Percentiles rank a stretch among this genome's conserved stretches.
Evolutionary conservation across 192 early-diverging fungal species (phyloP).

Genomic region (Linnemannia schmuckeri): DNA sequence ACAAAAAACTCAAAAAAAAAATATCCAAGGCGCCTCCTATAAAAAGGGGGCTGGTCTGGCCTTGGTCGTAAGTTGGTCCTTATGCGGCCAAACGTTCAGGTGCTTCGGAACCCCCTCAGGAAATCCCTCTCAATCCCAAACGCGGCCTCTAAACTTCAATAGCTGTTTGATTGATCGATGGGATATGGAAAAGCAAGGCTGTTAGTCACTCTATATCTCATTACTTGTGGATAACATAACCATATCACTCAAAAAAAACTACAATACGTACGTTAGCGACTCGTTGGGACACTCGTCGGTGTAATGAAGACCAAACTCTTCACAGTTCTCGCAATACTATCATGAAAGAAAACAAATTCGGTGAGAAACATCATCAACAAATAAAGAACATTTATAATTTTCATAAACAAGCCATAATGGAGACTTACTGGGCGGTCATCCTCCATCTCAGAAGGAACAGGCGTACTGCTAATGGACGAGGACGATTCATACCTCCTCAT

Average conservation of each 20-base stretch:
- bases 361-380: background rate
- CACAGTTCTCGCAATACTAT: slow-evolving; percentile 85
- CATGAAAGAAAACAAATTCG: background rate
- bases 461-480: background rate
- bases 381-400: background rate
- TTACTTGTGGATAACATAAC: background rate
- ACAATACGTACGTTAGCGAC: slow-evolving; percentile 33
- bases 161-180: slow-evolving; percentile 14
- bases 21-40: background rate
- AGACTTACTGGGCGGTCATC: slow-evolving; percentile 33
- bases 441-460: slow-evolving; percentile 12
- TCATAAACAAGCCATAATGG: background rate
- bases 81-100: slow-evolving; percentile 35
- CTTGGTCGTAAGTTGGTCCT: background rate
- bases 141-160: slow-evolving; percentile 49
- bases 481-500: background rate
- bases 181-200: background rate
- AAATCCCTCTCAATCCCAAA: slow-evolving; percentile 46
- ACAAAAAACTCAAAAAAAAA: background rate
- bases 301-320: slow-evolving; percentile 74
- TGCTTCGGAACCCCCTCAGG: slow-evolving; percentile 27
- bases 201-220: background rate
- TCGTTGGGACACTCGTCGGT: slow-evolving; percentile 78
- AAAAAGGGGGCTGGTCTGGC: background rate
- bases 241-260: background rate